Conservation (phyloP, 257 asterid species). For the Solanum lignicaule region DNA sequence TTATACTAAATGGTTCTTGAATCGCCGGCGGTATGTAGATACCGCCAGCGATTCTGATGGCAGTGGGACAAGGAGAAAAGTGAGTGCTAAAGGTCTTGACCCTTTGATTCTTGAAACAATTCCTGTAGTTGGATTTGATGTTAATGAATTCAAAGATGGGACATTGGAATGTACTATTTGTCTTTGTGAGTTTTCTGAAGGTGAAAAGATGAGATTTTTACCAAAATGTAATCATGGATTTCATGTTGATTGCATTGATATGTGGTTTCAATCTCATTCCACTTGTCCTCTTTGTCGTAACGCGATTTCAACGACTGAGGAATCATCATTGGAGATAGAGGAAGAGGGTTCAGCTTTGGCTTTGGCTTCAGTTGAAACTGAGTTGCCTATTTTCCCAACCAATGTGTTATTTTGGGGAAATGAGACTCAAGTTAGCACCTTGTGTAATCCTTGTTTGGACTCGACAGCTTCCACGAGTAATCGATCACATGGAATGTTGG, state of each 20-base stretch:
- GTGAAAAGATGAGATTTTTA: slow-evolving; percentile 60
- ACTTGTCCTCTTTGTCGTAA: slow-evolving; percentile 52
- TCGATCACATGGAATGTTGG: neutral
- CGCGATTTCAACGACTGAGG: neutral
- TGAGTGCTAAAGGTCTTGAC: neutral
- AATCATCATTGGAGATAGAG: neutral
- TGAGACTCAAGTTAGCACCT: slow-evolving; percentile 11
- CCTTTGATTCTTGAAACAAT: neutral
- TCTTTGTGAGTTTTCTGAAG: slow-evolving; percentile 50
- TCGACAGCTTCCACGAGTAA: neutral
- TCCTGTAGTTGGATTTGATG: neutral
- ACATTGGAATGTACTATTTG: slow-evolving; percentile 73
- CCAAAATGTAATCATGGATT: slow-evolving; percentile 89
- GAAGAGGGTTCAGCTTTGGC: neutral
- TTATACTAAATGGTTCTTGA: slow-evolving; percentile 65
- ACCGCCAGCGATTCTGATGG: slow-evolving; percentile 12
- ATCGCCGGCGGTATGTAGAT: slow-evolving; percentile 39
- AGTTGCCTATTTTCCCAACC: slow-evolving; percentile 7
- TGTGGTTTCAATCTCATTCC: slow-evolving; percentile 89
- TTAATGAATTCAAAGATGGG: slow-evolving; percentile 32
- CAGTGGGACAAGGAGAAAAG: slow-evolving; percentile 23
- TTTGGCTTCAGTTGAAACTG: neutral
- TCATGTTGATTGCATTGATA: slow-evolving; percentile 82
- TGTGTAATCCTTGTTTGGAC: neutral
- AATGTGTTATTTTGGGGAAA: slow-evolving; percentile 15